phyloP scores from a whole-genome alignment of 257 asterid genomes.

The Coffea canephora region DNA sequence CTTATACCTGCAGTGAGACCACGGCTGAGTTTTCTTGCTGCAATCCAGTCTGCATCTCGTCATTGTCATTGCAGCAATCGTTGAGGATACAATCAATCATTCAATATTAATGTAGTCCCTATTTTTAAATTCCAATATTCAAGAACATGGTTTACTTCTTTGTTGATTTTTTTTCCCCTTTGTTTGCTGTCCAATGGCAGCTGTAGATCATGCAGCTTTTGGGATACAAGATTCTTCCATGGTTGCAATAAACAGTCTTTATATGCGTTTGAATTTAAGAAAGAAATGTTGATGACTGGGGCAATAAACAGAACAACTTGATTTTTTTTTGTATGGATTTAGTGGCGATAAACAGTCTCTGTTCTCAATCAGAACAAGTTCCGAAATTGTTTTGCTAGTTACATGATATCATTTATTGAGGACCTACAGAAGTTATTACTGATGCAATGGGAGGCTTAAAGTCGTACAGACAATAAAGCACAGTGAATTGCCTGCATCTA shows the following conservation, averaged over 20 bases:
- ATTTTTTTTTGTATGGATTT: too few relatives aligned
- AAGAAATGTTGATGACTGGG: neutral
- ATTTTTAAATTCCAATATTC: neutral
- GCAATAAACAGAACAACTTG: too few relatives aligned
- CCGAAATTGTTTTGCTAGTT: neutral
- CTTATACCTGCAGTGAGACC: neutral
- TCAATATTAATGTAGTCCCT: neutral
- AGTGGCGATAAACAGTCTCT: too few relatives aligned
- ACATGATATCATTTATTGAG: neutral
- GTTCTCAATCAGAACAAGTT: neutral
- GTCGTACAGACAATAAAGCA: slow-evolving; percentile 1
- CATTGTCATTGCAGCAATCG: neutral
- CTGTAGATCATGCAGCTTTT: neutral
- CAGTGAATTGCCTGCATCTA: neutral
- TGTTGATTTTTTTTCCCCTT: neutral
- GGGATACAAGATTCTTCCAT: too few relatives aligned
- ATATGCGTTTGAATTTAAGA: neutral
- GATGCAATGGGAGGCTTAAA: slow-evolving; percentile 1
- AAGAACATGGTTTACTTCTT: neutral
- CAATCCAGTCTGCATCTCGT: slow-evolving; percentile 14
- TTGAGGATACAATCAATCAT: neutral
- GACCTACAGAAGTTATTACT: neutral
- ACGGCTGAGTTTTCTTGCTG: slow-evolving; percentile 8
- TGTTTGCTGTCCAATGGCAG: neutral
- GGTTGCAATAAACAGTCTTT: neutral